Conservation (phyloP, 306 rosid genomes). For the Vigna angularis region DNA sequence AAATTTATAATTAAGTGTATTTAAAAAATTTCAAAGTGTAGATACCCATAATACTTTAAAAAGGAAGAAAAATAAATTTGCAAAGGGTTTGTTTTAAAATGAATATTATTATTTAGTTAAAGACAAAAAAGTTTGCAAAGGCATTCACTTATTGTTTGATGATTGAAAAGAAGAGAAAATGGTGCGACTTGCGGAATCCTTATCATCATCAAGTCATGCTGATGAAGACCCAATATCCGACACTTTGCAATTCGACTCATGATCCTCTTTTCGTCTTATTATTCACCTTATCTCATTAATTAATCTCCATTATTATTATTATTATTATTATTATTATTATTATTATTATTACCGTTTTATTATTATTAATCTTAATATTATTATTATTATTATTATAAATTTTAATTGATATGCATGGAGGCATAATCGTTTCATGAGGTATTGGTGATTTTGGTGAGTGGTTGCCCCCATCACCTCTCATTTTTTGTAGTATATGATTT, state of each 20-base stretch:
- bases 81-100: not conserved
- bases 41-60: no score
- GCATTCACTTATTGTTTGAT: constrained; percentile 5
- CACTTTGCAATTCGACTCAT: not conserved
- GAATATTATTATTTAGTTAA: not conserved
- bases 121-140: not conserved
- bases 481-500: no score
- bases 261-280: constrained; percentile 10
- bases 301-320: not conserved
- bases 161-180: not conserved
- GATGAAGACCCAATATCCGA: constrained; percentile 11
- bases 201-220: not conserved
- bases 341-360: no score
- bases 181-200: not conserved
- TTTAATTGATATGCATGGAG: not conserved
- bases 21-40: no score
- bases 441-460: not conserved
- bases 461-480: not conserved
- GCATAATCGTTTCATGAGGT: no score
- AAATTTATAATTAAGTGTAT: no score
- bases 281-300: constrained; percentile 5
- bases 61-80: not conserved
- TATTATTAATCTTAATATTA: no score
- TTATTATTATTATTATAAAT: no score
- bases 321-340: no score